phyloP scores from a whole-genome alignment of 1,284 basidiomycete species.

The Wallemia mellicola region DNA sequence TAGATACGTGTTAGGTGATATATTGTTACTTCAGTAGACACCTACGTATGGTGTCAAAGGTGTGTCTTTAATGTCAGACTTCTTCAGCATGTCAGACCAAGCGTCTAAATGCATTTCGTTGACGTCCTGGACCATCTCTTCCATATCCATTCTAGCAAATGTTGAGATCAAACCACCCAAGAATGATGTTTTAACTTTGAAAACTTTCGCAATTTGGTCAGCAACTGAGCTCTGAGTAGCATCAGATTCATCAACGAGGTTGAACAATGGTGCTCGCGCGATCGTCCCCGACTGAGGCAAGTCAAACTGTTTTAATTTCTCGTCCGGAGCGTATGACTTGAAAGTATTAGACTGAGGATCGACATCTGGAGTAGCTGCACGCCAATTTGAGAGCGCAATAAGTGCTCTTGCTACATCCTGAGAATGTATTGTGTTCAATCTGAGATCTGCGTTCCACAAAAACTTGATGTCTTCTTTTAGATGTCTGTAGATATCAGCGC shows the following conservation, averaged over 20 bases:
- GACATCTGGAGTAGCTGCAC: neutral
- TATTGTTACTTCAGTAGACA: neutral
- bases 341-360: neutral
- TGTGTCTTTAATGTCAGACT: slow-evolving; percentile 35
- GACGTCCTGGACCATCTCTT: slow-evolving; percentile 29
- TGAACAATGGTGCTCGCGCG: slow-evolving; percentile 43
- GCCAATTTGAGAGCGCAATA: neutral
- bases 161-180: slow-evolving; percentile 40
- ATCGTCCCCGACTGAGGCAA: slow-evolving; percentile 26
- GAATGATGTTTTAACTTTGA: slow-evolving; percentile 60
- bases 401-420: neutral
- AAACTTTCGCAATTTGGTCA: slow-evolving; percentile 35
- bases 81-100: slow-evolving; percentile 54
- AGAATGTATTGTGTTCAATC: neutral
- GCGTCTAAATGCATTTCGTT: slow-evolving; percentile 58
- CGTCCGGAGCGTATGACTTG: slow-evolving; percentile 9
- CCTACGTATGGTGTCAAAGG: slow-evolving; percentile 45
- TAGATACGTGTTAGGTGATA: neutral
- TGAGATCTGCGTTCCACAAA: neutral
- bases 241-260: slow-evolving; percentile 51
- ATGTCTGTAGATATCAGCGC: neutral
- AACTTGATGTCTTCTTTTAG: neutral
- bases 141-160: slow-evolving; percentile 26
- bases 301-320: slow-evolving; percentile 15
- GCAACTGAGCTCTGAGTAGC: slow-evolving; percentile 46